A percentile compares a stretch with the other conserved stretches of the same genome.
phyloP scores from a whole-genome alignment of 345 rosid genomes.

The Durio zibethinus region DNA sequence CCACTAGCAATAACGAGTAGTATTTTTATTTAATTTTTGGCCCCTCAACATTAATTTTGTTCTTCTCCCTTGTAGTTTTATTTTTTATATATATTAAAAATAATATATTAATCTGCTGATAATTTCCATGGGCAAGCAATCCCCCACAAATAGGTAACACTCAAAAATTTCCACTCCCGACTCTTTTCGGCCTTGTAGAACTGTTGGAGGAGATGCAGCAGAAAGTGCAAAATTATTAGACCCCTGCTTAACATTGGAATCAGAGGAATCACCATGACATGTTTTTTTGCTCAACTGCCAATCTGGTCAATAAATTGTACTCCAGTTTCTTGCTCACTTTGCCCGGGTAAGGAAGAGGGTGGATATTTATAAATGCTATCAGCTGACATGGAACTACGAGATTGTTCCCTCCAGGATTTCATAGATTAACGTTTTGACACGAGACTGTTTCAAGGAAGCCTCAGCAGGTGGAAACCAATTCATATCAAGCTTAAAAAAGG shows the following conservation, averaged over 20 bases:
- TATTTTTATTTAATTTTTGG: too few species aligned
- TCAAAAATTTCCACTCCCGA: too few species aligned
- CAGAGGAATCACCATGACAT: constrained; percentile 30
- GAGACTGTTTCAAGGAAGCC: constrained; percentile 73
- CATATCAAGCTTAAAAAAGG: constrained; percentile 54
- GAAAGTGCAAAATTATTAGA: constrained; percentile 32
- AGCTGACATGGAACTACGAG: constrained; percentile 25
- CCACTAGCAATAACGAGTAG: too few species aligned
- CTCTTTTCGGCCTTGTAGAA: constrained; percentile 27
- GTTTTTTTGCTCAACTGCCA: constrained; percentile 31
- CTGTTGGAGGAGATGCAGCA: constrained; percentile 28
- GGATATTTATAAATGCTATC: constrained; percentile 30
- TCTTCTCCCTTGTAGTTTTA: too few species aligned
- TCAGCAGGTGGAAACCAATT: constrained; percentile 86
- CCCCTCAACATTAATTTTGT: too few species aligned
- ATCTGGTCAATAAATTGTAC: constrained; percentile 17
- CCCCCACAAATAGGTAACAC: constrained; percentile 33
- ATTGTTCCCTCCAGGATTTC: constrained; percentile 51
- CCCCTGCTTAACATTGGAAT: constrained; percentile 28
- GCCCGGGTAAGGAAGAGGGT: constrained; percentile 28
- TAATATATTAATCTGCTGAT: constrained; percentile 20
- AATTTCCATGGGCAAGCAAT: constrained; percentile 20
- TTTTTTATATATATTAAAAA: too few species aligned
- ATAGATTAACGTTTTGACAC: constrained; percentile 58
- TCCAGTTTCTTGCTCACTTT: constrained; percentile 36